Percentiles rank a stretch among this genome's conserved stretches.
Conservation (phyloP, 2,329 filamentous ascomycete genomes). For the Neopestalotiopsis sp. region DNA sequence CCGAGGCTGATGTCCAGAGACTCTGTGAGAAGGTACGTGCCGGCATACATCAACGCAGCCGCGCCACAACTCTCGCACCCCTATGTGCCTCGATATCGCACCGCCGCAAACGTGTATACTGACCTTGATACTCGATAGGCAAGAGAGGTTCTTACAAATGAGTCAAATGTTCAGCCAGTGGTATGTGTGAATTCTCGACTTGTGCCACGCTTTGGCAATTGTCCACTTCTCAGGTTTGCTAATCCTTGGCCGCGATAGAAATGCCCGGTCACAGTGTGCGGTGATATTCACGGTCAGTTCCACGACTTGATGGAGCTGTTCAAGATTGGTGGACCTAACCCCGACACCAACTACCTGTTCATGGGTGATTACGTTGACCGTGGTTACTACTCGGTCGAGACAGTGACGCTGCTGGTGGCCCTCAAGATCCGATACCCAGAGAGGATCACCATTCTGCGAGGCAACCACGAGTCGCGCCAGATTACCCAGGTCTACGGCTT, state of each 20-base stretch:
- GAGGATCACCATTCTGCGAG: constrained; percentile 93
- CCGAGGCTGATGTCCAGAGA: constrained; percentile 91
- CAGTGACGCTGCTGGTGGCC: constrained; percentile 91
- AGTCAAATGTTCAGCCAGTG: constrained; percentile 98
- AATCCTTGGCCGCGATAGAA: constrained; percentile 61
- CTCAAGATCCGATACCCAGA: constrained; percentile 97
- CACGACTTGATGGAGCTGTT: constrained; percentile 99
- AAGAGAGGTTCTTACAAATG: constrained; percentile 93
- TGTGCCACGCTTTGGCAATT: not conserved
- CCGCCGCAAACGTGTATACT: constrained; percentile 22
- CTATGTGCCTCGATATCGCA: constrained; percentile 15
- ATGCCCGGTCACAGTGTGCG: constrained; percentile 98
- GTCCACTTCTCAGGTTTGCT: constrained; percentile 27
- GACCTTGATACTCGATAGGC: constrained; percentile 60
- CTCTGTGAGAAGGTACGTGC: constrained; percentile 90
- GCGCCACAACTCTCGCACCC: not conserved
- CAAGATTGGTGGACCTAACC: constrained; percentile 97
- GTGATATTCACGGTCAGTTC: constrained; percentile 99
- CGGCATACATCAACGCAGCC: not conserved
- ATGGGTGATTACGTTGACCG: constrained; percentile 99
- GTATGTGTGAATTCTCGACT: constrained; percentile 59
- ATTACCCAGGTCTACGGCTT: constrained; percentile 98
- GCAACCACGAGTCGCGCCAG: constrained; percentile 94
- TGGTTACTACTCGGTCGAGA: constrained; percentile 97
- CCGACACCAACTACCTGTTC: constrained; percentile 98